Evolutionary conservation across 1,139 yeast species (phyloP).

Genomic region (Magnusiomyces ingens): DNA sequence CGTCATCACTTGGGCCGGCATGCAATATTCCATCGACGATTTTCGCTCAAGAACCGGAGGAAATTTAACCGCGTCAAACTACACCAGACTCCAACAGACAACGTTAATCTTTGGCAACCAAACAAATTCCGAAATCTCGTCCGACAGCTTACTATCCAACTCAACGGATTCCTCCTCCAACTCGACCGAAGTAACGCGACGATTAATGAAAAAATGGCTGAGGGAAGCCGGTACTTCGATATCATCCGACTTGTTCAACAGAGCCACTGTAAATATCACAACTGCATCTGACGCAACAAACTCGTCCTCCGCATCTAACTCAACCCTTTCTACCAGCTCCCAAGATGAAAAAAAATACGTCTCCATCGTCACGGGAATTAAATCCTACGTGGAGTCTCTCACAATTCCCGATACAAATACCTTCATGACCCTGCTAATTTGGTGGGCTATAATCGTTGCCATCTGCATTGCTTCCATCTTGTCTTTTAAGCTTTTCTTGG

Average conservation of each 20-base stretch:
- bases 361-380: slow-evolving; percentile 28
- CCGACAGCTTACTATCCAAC: no score
- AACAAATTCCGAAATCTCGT: slow-evolving; percentile 6
- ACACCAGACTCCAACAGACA: slow-evolving; percentile 18
- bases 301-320: not conserved
- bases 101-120: slow-evolving; percentile 24
- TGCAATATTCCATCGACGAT: slow-evolving; percentile 29
- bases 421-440: slow-evolving; percentile 30
- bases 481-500: slow-evolving; percentile 23
- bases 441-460: slow-evolving; percentile 30
- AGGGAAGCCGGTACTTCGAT: no score
- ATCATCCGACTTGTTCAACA: not conserved
- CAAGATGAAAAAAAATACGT: slow-evolving; percentile 16
- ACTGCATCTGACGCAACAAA: not conserved
- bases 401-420: slow-evolving; percentile 31
- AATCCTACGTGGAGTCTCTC: slow-evolving; percentile 28
- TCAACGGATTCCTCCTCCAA: not conserved
- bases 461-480: slow-evolving; percentile 22
- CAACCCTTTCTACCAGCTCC: not conserved
- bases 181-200: slow-evolving; percentile 5
- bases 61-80: slow-evolving; percentile 23
- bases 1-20: slow-evolving; percentile 28
- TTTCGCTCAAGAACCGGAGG: slow-evolving; percentile 31
- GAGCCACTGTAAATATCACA: slow-evolving; percentile 1
- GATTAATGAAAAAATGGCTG: not conserved